A percentile compares a stretch with the other conserved stretches of the same genome.
Evolutionary conservation across 2,329 filamentous ascomycete genomes (phyloP).

Genomic region (Colletotrichum musae): DNA sequence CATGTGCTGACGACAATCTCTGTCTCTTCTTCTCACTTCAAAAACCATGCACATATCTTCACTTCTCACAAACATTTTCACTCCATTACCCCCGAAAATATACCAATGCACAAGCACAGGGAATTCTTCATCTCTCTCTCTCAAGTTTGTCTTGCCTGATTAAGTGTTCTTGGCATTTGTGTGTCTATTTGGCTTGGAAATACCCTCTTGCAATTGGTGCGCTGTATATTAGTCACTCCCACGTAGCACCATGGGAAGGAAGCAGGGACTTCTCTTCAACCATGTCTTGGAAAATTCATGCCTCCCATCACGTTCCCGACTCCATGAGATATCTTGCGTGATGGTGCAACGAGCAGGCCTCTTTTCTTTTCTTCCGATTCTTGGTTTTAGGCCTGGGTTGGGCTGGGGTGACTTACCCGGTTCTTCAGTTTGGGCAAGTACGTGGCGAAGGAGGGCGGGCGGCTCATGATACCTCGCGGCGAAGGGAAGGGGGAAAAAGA

Average conservation of each 20-base stretch:
- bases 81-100: neutral
- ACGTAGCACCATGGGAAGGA: neutral
- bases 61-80: neutral
- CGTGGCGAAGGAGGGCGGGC: neutral
- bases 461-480: neutral
- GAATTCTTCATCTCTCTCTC: constrained; percentile 7
- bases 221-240: neutral
- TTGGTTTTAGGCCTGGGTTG: too few species aligned
- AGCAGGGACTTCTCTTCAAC: neutral
- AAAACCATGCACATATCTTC: constrained; percentile 25
- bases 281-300: neutral
- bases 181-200: constrained; percentile 11
- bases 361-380: neutral
- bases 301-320: neutral
- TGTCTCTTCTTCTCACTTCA: constrained; percentile 8
- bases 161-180: neutral
- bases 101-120: neutral
- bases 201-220: constrained; percentile 2
- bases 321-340: neutral
- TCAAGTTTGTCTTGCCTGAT: neutral
- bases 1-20: constrained; percentile 16
- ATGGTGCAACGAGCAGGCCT: neutral
- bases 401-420: too few species aligned
- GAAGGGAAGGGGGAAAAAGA: neutral
- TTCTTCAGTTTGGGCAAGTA: too few species aligned